These are phyloP conservation scores for Cymbopogon citratus DNA, from an alignment of 176 grass and related monocot genomes.

Conservation along the genomic window DNA sequence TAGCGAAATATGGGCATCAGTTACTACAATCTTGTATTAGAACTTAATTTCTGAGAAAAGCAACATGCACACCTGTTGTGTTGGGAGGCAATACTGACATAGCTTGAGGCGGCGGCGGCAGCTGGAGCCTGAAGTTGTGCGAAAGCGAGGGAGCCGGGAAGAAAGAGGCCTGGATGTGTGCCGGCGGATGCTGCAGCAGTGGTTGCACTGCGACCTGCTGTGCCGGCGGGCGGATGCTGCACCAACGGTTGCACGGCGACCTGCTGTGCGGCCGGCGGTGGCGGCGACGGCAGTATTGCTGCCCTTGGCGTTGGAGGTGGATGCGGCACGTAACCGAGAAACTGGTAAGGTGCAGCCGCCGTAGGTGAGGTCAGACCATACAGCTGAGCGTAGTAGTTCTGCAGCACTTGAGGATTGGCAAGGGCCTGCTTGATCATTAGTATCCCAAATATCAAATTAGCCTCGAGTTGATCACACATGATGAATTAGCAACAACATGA, in stretches of 20 bases:
- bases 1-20: background rate
- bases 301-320: constrained; percentile 17
- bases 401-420: constrained; percentile 43
- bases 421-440: constrained; percentile 36
- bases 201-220: constrained; percentile 26
- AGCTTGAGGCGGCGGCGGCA: constrained; percentile 48
- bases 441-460: background rate
- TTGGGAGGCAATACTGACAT: constrained; percentile 13
- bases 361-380: constrained; percentile 51
- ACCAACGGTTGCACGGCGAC: constrained; percentile 25
- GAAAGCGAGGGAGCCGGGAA: constrained; percentile 29
- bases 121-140: constrained; percentile 52
- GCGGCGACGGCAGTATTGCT: background rate
- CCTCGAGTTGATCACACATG: background rate
- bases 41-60: too few species aligned
- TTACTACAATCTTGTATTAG: too few species aligned
- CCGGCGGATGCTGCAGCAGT: constrained; percentile 41
- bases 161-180: constrained; percentile 43
- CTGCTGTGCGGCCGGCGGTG: constrained; percentile 8
- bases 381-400: constrained; percentile 60
- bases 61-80: constrained; percentile 28
- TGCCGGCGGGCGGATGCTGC: constrained; percentile 35
- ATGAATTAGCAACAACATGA: background rate
- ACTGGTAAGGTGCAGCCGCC: constrained; percentile 38
- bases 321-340: constrained; percentile 48